These are phyloP conservation scores for Triticum aestivum DNA, from an alignment of 176 grass and related monocot species.

Conservation along the genomic window IWGSC_CS_RefSeq_v2.1 NC_057813.1:498253117-498253616, in stretches of 20 bases:
- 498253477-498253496: slow-evolving; percentile 81
- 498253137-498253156: too few species aligned
- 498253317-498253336: slow-evolving; percentile 70
- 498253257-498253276: slow-evolving; percentile 66
- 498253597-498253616: neutral
- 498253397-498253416: slow-evolving; percentile 66
- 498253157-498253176: neutral
- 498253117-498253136: too few species aligned
- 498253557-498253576: neutral
- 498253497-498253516: slow-evolving; percentile 92
- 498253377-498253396: slow-evolving; percentile 72
- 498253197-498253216: neutral
- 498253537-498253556: slow-evolving; percentile 54
- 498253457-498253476: slow-evolving; percentile 74
- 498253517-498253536: slow-evolving; percentile 78
- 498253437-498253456: slow-evolving; percentile 88
- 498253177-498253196: neutral
- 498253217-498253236: slow-evolving; percentile 96
- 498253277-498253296: slow-evolving; percentile 56
- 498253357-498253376: slow-evolving; percentile 73
- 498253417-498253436: slow-evolving; percentile 74
- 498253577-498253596: neutral
- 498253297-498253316: slow-evolving; percentile 64
- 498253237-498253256: slow-evolving; percentile 87
- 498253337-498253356: slow-evolving; percentile 81